These are phyloP conservation scores for Triticum monococcum DNA, from an alignment of 176 grass and related monocot species.

Conservation along the genomic window DNA sequence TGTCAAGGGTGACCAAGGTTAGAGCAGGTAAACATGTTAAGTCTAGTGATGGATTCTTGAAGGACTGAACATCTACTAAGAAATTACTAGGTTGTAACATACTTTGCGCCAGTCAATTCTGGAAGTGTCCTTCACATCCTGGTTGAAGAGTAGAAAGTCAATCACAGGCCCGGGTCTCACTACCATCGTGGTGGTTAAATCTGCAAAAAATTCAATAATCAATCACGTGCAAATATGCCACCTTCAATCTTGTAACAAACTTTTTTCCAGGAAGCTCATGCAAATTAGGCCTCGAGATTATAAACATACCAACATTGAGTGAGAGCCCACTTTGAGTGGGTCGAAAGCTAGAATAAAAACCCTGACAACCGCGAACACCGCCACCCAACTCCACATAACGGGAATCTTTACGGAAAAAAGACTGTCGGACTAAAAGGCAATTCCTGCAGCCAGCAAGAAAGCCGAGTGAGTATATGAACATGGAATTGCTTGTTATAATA, in stretches of 20 bases:
- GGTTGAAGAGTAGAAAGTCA: neutral
- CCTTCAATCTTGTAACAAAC: neutral
- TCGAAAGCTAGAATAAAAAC: slow-evolving; percentile 86
- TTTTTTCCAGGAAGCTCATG: too few relatives aligned
- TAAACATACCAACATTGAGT: slow-evolving; percentile 64
- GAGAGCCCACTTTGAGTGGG: slow-evolving; percentile 79
- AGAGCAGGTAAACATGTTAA: neutral
- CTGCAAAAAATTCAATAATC: neutral
- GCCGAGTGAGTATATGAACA: neutral
- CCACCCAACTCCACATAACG: slow-evolving; percentile 65
- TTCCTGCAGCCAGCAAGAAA: slow-evolving; percentile 47
- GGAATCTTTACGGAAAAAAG: slow-evolving; percentile 50
- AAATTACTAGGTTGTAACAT: too few relatives aligned
- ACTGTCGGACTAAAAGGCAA: slow-evolving; percentile 78
- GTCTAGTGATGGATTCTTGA: too few relatives aligned
- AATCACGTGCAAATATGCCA: neutral
- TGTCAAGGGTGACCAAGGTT: neutral
- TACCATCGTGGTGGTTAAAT: neutral
- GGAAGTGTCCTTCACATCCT: neutral
- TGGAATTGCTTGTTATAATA: neutral
- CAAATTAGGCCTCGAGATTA: neutral
- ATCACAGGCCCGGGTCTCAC: neutral
- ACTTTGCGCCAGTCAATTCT: neutral
- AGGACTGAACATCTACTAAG: neutral
- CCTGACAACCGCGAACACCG: slow-evolving; percentile 84